Evolutionary conservation across 2,329 filamentous ascomycete species (phyloP), one percentile per base, ranked within the genome.

Genomic region (Neobulgaria alba): DNA sequence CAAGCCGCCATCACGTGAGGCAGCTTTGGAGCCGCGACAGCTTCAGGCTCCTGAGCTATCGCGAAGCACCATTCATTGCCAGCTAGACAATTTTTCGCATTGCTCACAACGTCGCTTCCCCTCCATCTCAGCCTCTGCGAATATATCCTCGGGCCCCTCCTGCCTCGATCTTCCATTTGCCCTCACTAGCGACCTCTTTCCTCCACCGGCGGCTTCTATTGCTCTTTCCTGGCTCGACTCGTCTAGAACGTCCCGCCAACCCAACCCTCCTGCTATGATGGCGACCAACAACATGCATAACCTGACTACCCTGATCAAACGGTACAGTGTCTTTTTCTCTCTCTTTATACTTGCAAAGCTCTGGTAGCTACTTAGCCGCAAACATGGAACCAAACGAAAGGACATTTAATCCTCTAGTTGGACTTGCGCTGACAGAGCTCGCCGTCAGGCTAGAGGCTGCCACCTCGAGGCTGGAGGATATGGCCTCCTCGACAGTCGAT

Each of bases 271-370:
- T 36, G 41, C 35, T 34, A 51, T 34, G 49, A 89, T 89, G 83
- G 77, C 82, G 52, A 68, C 79, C 48, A 85, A 75, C 66, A 85
- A 88, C 58, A 95, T 96, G 87, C 82, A 96, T 67, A 96, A 95
- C 62, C 70, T 98, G 49, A 93, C 88, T 26, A 98, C 92, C 40
- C 77, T 98, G 58, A 95, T 98, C 70, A 98, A 98, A 76, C 80
- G 92, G 92, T 96, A 76, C 56, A 77, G 67, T 47, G 38, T 45
- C 43, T 41, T 48, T 46, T 48, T 38, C 36, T 41, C 47, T 9
- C 26, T 20, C 45, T 45, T n/a, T n/a, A n/a, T n/a, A n/a, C n/a
- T n/a, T n/a, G n/a, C n/a, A n/a, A n/a, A n/a, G n/a, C n/a, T n/a
- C n/a, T n/a, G n/a, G n/a, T n/a, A n/a, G n/a, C n/a, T n/a, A n/a